phyloP scores from a whole-genome alignment of 2,329 filamentous ascomycete species.

The Alternaria alternata region DNA sequence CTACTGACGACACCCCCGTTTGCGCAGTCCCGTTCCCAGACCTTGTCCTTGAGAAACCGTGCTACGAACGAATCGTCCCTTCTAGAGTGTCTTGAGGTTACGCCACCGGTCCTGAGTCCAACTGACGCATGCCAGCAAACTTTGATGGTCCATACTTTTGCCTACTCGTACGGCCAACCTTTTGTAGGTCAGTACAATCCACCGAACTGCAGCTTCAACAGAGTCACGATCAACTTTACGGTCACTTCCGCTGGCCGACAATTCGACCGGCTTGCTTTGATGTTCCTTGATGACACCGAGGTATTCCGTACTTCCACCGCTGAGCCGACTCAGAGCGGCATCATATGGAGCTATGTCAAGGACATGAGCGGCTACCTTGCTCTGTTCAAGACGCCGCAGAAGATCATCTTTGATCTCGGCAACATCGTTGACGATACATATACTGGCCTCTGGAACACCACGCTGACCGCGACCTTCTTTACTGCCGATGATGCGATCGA shows the following conservation, averaged over 20 bases:
- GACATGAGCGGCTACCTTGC: slow-evolving; percentile 77
- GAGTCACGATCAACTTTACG: slow-evolving; percentile 78
- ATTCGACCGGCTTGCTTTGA: slow-evolving; percentile 76
- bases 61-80: slow-evolving; percentile 41
- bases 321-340: slow-evolving; percentile 75
- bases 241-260: slow-evolving; percentile 75
- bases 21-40: slow-evolving; percentile 18
- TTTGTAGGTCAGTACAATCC: slow-evolving; percentile 75
- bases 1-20: slow-evolving; percentile 25
- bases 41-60: slow-evolving; percentile 28
- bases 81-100: slow-evolving; percentile 73
- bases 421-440: slow-evolving; percentile 74
- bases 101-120: slow-evolving; percentile 69
- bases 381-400: slow-evolving; percentile 74
- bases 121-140: slow-evolving; percentile 58
- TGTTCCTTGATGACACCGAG: slow-evolving; percentile 80
- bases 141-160: slow-evolving; percentile 78
- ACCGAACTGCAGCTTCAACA: slow-evolving; percentile 74
- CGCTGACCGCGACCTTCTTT: slow-evolving; percentile 77
- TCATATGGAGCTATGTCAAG: slow-evolving; percentile 79
- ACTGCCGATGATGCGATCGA: slow-evolving; percentile 55
- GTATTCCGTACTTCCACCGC: slow-evolving; percentile 86
- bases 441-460: slow-evolving; percentile 77
- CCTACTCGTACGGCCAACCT: slow-evolving; percentile 74
- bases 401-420: slow-evolving; percentile 79